Evolutionary conservation across 345 rosid genomes (phyloP).

Genomic region (Triadica sebifera): DNA sequence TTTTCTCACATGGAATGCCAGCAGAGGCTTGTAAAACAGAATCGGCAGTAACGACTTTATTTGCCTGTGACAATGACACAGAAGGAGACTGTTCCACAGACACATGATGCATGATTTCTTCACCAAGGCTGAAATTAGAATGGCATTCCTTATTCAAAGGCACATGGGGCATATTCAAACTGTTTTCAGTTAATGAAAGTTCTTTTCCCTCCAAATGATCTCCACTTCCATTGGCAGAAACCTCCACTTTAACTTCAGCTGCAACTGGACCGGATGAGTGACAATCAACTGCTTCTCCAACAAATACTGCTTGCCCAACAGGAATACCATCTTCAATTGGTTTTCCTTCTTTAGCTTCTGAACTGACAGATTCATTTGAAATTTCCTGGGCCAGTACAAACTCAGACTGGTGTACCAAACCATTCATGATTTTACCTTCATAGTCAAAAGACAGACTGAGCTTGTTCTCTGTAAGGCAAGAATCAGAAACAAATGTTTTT

Average conservation of each 20-base stretch:
- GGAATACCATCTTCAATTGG: slow-evolving; percentile 20
- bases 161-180: slow-evolving; percentile 25
- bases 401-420: slow-evolving; percentile 17
- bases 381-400: slow-evolving; percentile 26
- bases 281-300: slow-evolving; percentile 20
- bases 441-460: slow-evolving; percentile 22
- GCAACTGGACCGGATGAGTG: neutral
- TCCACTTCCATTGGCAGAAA: neutral
- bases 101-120: slow-evolving; percentile 31
- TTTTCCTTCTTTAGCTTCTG: slow-evolving; percentile 28
- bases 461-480: slow-evolving; percentile 19
- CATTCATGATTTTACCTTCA: slow-evolving; percentile 25
- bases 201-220: slow-evolving; percentile 11
- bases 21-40: slow-evolving; percentile 32
- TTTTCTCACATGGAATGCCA: slow-evolving; percentile 29
- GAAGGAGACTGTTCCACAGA: slow-evolving; percentile 30
- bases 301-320: slow-evolving; percentile 24
- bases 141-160: slow-evolving; percentile 33
- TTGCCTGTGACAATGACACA: slow-evolving; percentile 25
- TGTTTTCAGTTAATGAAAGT: slow-evolving; percentile 22
- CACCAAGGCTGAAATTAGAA: slow-evolving; percentile 32
- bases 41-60: slow-evolving; percentile 18
- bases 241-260: neutral
- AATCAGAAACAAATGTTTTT: slow-evolving; percentile 32
- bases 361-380: slow-evolving; percentile 27